These are phyloP conservation scores for Candida montana DNA, from an alignment of 805 yeast species.

Conservation along the genomic window DNA sequence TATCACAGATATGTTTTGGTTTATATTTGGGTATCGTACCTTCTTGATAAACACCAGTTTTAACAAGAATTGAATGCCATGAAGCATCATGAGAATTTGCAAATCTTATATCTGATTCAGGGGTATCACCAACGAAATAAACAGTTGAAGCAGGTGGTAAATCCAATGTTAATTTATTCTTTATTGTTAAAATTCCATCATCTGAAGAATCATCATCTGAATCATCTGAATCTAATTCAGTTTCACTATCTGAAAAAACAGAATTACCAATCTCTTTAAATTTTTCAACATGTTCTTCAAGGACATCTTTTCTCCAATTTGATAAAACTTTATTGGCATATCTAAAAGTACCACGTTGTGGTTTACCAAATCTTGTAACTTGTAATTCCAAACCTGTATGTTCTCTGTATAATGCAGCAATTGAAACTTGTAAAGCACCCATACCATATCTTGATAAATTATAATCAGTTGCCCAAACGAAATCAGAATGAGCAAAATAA, in stretches of 20 bases:
- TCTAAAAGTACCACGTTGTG: slow-evolving; percentile 80
- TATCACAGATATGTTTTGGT: slow-evolving; percentile 68
- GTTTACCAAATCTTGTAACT: slow-evolving; percentile 84
- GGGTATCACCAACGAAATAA: slow-evolving; percentile 86
- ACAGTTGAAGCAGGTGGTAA: slow-evolving; percentile 83
- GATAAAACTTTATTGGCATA: slow-evolving; percentile 75
- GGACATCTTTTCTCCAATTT: slow-evolving; percentile 72
- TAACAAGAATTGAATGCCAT: slow-evolving; percentile 80
- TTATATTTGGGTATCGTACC: slow-evolving; percentile 74
- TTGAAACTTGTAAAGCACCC: slow-evolving; percentile 90
- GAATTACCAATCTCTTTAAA: slow-evolving; percentile 33
- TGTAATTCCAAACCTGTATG: slow-evolving; percentile 78
- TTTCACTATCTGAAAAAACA: slow-evolving; percentile 20
- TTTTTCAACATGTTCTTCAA: slow-evolving; percentile 66
- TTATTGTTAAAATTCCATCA: slow-evolving; percentile 42
- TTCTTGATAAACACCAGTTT: slow-evolving; percentile 82
- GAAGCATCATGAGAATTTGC: slow-evolving; percentile 82
- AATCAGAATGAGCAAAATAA: slow-evolving; percentile 87
- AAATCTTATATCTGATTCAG: slow-evolving; percentile 82
- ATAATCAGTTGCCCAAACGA: slow-evolving; percentile 90
- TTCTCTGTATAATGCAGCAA: slow-evolving; percentile 78
- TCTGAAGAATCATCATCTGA: slow-evolving; percentile 24
- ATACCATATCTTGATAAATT: slow-evolving; percentile 80
- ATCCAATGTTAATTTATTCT: slow-evolving; percentile 42
- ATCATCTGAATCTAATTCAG: slow-evolving; percentile 24